Percentiles rank a stretch among this genome's conserved stretches.
Conservation (phyloP, 2,329 filamentous ascomycete genomes). For the Cytospora piceicola region DNA sequence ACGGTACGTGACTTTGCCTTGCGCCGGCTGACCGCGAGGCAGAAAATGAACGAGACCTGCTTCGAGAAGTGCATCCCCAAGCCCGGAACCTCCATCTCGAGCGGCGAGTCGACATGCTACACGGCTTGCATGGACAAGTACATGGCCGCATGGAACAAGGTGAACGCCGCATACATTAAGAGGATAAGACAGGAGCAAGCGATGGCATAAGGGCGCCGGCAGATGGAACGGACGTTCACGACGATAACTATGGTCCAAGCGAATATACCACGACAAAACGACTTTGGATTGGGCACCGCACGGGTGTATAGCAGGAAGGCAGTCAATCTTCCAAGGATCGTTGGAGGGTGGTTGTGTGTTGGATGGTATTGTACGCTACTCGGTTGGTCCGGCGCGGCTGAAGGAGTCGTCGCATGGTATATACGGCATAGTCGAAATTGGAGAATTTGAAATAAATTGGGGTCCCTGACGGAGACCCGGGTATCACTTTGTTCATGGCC, state of each 20-base stretch:
- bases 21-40: constrained; percentile 21
- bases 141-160: constrained; percentile 77
- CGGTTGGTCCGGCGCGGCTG: not conserved
- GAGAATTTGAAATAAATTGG: constrained; percentile 6
- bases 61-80: constrained; percentile 77
- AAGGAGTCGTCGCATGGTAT: not conserved
- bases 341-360: not conserved
- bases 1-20: constrained; percentile 1
- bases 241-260: not conserved
- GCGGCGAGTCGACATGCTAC: constrained; percentile 71
- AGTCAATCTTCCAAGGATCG: not conserved
- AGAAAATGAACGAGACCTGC: constrained; percentile 84
- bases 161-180: constrained; percentile 69
- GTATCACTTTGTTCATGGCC: constrained; percentile 16
- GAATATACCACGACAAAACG: not conserved
- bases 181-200: constrained; percentile 61
- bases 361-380: not conserved
- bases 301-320: not conserved
- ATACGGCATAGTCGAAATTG: not conserved
- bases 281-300: not conserved
- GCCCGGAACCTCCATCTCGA: constrained; percentile 68
- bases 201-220: not conserved
- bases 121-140: constrained; percentile 84
- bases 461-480: constrained; percentile 11
- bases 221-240: not conserved